Conservation (phyloP, 176 grass and related monocot genomes). For the Microstegium vimineum region DNA sequence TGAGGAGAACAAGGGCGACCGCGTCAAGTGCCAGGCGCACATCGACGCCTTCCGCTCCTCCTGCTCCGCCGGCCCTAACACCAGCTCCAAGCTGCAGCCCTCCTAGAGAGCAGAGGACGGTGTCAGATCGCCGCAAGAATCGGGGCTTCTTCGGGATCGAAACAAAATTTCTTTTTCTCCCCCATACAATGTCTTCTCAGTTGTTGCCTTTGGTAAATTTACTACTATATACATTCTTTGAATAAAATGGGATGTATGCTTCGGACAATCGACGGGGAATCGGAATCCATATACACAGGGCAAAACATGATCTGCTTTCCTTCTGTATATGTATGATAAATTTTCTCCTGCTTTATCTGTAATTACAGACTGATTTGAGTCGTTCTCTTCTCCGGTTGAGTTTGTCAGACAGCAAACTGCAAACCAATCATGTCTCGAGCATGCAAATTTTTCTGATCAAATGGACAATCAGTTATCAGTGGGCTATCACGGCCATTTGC, state of each 20-base stretch:
- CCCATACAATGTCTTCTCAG: background rate
- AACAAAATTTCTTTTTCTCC: background rate
- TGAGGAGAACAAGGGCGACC: constrained; percentile 80
- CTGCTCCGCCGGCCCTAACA: constrained; percentile 49
- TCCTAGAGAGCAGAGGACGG: background rate
- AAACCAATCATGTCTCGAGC: background rate
- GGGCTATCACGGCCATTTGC: background rate
- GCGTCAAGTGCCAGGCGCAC: constrained; percentile 71
- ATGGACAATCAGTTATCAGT: background rate
- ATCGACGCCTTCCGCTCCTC: constrained; percentile 86
- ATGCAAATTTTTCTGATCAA: background rate
- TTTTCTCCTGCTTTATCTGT: background rate
- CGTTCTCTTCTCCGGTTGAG: background rate
- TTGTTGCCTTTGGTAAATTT: background rate
- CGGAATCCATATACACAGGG: background rate
- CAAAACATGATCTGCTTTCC: background rate
- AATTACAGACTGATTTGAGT: background rate
- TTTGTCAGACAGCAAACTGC: background rate
- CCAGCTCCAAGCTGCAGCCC: background rate
- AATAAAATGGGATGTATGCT: background rate
- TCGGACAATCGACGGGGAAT: background rate
- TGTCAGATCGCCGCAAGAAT: background rate
- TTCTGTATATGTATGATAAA: background rate
- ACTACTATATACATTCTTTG: background rate
- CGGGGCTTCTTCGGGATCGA: background rate